Evolutionary conservation across 352 stramenopile species (phyloP).

Genomic region (Pythium plurisporium): DNA sequence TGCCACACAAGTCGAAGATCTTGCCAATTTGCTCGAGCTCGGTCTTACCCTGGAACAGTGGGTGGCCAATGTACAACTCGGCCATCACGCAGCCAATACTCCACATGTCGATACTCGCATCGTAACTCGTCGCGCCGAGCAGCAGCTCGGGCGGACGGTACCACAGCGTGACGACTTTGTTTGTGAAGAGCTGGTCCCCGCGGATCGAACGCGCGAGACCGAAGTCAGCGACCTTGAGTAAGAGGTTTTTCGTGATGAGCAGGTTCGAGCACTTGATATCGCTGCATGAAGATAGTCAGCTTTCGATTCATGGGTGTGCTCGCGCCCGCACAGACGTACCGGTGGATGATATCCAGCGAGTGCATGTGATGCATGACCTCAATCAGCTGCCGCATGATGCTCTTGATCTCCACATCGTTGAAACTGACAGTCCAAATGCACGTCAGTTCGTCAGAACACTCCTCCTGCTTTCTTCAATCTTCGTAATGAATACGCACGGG

Average conservation of each 20-base stretch:
- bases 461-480: too few species aligned
- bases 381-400: conserved; percentile 82
- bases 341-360: conserved; percentile 83
- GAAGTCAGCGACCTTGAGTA: conserved; percentile 87
- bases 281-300: not conserved
- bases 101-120: conserved; percentile 94
- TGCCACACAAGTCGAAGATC: conserved; percentile 87
- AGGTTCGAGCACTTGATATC: conserved; percentile 94
- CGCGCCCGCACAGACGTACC: conserved; percentile 25
- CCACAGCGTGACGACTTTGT: conserved; percentile 96
- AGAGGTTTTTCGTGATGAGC: conserved; percentile 66
- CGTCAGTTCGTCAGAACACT: not conserved
- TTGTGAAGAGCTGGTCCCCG: conserved; percentile 87
- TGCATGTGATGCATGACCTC: conserved; percentile 88
- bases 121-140: conserved; percentile 91
- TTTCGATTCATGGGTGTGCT: not conserved
- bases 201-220: conserved; percentile 80
- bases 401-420: conserved; percentile 82
- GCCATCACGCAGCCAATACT: conserved; percentile 90
- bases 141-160: conserved; percentile 93
- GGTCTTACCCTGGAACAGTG: conserved; percentile 85
- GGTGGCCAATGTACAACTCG: conserved; percentile 83
- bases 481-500: conserved; percentile 39
- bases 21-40: conserved; percentile 86
- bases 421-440: conserved; percentile 35